Evolutionary conservation across 2,329 filamentous ascomycete genomes (phyloP).

Genomic region (Colletotrichum aenigma): DNA sequence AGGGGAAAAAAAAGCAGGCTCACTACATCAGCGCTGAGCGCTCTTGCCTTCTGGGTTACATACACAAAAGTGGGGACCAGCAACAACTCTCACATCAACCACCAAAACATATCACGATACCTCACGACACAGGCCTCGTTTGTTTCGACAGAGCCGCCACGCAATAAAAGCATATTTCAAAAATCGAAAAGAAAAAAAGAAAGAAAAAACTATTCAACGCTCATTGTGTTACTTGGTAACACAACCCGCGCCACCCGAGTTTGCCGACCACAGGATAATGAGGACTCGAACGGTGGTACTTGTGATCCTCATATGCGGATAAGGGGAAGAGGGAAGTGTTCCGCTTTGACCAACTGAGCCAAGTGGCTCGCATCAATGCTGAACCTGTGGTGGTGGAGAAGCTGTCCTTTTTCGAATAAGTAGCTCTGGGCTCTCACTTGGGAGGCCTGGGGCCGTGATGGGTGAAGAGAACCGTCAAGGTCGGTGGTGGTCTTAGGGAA

Average conservation of each 20-base stretch:
- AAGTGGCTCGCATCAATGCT: background rate
- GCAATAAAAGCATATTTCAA: background rate
- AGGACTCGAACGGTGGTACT: background rate
- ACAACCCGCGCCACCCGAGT: background rate
- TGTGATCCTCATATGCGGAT: background rate
- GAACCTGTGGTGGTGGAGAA: background rate
- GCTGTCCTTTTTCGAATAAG: background rate
- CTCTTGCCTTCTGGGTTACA: background rate
- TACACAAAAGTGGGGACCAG: background rate
- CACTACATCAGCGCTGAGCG: background rate
- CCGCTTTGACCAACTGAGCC: background rate
- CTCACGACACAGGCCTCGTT: background rate
- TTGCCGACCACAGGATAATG: background rate
- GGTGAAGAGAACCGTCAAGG: background rate
- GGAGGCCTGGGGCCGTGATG: background rate
- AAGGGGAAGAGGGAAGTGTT: background rate
- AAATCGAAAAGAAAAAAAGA: background rate
- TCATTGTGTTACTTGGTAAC: background rate
- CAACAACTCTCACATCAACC: background rate
- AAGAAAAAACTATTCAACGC: background rate
- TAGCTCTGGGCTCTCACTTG: background rate
- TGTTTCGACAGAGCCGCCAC: background rate
- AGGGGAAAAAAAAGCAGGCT: background rate
- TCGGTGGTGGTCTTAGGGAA: background rate
- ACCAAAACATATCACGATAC: background rate